Evolutionary conservation across 306 rosid species (phyloP), one percentile per base, ranked within the genome.

Genomic region (Vigna angularis): DNA sequence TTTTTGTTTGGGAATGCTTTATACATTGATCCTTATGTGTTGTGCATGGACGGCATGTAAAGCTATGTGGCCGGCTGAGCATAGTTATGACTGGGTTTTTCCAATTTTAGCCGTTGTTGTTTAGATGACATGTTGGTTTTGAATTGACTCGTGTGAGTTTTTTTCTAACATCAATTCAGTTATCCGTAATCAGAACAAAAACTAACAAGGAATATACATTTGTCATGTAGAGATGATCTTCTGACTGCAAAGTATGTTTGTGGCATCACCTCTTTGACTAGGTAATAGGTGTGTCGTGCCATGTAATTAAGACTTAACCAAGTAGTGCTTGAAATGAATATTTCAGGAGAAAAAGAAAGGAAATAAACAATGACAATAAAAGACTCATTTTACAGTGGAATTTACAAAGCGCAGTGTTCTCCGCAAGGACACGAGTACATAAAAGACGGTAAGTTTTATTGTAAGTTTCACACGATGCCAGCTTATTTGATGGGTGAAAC

Each of bases 31-130:
- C 18, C 18, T 67, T 30, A 26, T 3, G 12, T 45, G 75, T 56
- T 36, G 50, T 62, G 69, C 56, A 53, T 63, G 86, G 88, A 75
- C 89, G 86, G 86, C 86, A 70, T 66, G 52, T 36, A 50, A 65
- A 56, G 38, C 71, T 49, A 44, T 4, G 56, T 38, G 73, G 88
- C 84, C 82, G 82, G 88, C 88, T 45, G 51, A 38, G 66, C 47
- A 22, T 56, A 16, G 48, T 57, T 66, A 2, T 16, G 56, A 38
- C 24, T 36, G 36, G 48, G 1, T 32, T 78, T 47, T 78, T 28
- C 10, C 42, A 20, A 34, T 30, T 14, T 80, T 59, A 56, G 63
- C 40, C 49, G 15, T 22, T 49, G 0, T 51, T 69, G 14, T 75
- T 69, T 50, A 50, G 68, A 69, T 67, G 12, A 63, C 53, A 72